A percentile compares a stretch with the other conserved stretches of the same genome.
phyloP scores from a whole-genome alignment of 352 stramenopile genomes.

The Pythium angustatum region DNA sequence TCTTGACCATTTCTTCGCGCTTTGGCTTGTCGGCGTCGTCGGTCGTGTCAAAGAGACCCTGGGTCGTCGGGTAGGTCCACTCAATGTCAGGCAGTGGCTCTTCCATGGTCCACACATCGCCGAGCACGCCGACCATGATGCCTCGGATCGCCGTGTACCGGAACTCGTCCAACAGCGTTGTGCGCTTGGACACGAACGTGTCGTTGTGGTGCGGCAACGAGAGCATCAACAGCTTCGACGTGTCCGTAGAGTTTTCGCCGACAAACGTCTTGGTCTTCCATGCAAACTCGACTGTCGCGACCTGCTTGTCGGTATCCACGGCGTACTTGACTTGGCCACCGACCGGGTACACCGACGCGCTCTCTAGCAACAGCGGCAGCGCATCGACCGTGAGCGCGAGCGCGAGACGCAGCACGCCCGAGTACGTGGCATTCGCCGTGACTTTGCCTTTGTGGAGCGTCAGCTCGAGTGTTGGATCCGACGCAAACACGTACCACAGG shows the following conservation, averaged over 20 bases:
- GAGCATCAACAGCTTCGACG: constrained; percentile 66
- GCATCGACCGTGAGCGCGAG: constrained; percentile 41
- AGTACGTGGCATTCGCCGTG: constrained; percentile 39
- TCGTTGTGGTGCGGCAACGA: constrained; percentile 75
- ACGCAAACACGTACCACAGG: constrained; percentile 68
- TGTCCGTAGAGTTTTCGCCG: constrained; percentile 9
- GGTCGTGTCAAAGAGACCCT: constrained; percentile 56
- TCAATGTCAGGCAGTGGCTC: constrained; percentile 56
- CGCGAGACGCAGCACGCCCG: constrained; percentile 56
- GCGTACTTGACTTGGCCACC: constrained; percentile 56
- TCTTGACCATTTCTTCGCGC: constrained; percentile 26
- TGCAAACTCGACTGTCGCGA: constrained; percentile 49
- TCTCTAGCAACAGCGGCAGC: constrained; percentile 57
- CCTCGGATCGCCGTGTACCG: constrained; percentile 74
- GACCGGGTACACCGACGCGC: constrained; percentile 52
- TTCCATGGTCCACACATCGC: constrained; percentile 62
- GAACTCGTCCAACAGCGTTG: constrained; percentile 38
- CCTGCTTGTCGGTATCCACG: constrained; percentile 31
- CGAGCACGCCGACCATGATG: constrained; percentile 68
- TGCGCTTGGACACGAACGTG: constrained; percentile 11
- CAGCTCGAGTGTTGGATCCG: constrained; percentile 47
- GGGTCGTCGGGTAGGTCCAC: constrained; percentile 59
- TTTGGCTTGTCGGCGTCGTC: constrained; percentile 16
- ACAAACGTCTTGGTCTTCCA: constrained; percentile 65
- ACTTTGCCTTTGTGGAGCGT: constrained; percentile 36